Evolutionary conservation across 2,329 filamentous ascomycete species (phyloP), one percentile per base, ranked within the genome.

Genomic region (Aspergillus sclerotialis): DNA sequence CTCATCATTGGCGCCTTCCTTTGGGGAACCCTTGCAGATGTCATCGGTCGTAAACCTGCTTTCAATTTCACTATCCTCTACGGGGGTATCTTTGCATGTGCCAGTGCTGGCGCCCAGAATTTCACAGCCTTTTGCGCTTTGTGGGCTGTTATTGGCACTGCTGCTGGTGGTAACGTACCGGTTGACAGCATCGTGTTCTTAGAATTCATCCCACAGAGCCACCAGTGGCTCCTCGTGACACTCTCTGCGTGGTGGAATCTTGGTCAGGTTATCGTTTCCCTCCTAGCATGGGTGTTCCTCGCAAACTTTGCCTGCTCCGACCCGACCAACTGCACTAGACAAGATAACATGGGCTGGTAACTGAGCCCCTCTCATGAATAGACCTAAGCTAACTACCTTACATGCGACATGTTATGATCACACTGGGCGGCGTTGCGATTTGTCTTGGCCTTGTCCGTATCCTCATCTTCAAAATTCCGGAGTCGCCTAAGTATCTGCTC

Each of bases 161-260:
- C 49, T 1, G 48, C 45, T 0, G 53, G 51, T 15, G 53, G 52
- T 1, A 55, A 55, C 33, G 49, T 53, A 2, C 47, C 48, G 0
- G 44, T 52, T 4, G 50, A 53, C 27, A 50, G 42, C 3, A 50
- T 55, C 41, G 52, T 60, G 24, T 50, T 58, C 36, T 29, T 56
- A 25, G 50, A 58, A 28, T 56, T 52, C 28, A 41, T 55, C 1
- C 51, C 51, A 6, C 7, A 28, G 11, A 50, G 48, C 28, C 50
- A 55, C 27, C 50, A 53, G 35, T 54, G 45, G 27, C 43, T 55
- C 4, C 40, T 55, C 9, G 50, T 49, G 1, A 61, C 63, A 6
- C 50, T 72, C 9, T 68, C 68, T 0, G 59, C 55, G 2, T 71
- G 68, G 67, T 71, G 67, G 68, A 67, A 66, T 21, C 27, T 72